These are phyloP conservation scores for Stephania yunnanensis DNA, from an alignment of 164 flowering plant species.

Conservation along the genomic window DNA sequence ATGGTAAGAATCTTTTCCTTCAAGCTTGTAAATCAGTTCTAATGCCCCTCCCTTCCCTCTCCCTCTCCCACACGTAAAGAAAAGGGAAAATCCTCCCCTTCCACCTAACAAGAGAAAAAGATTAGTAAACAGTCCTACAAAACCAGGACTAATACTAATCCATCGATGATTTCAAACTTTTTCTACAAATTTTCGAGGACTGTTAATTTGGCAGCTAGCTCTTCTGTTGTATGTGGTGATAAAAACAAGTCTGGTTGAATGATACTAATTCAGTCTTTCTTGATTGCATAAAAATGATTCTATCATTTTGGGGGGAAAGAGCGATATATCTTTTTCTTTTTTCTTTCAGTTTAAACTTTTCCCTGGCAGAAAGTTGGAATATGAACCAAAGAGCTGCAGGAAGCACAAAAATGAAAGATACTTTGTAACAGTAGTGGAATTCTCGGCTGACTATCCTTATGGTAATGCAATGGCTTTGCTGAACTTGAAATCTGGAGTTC, in stretches of 20 bases:
- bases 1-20: constrained; percentile 37
- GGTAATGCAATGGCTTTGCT: constrained; percentile 76
- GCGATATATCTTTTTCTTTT: background rate
- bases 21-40: background rate
- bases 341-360: constrained; percentile 55
- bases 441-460: constrained; percentile 69
- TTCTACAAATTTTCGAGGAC: too few species aligned
- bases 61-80: too few species aligned
- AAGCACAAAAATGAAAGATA: constrained; percentile 41
- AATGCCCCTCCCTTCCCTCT: background rate
- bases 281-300: background rate
- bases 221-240: background rate
- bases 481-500: constrained; percentile 55
- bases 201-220: too few species aligned
- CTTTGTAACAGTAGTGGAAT: constrained; percentile 68
- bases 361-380: constrained; percentile 73
- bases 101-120: too few species aligned
- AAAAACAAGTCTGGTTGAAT: background rate
- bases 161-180: too few species aligned
- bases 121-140: too few species aligned
- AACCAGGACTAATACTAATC: too few species aligned
- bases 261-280: background rate
- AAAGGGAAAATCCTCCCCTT: too few species aligned
- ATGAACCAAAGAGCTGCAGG: constrained; percentile 42
- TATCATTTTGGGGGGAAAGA: background rate